A percentile compares a stretch with the other conserved stretches of the same genome.
These are phyloP conservation scores for Petunia axillaris DNA, from an alignment of 257 asterid species.

Conservation along the genomic window DNA sequence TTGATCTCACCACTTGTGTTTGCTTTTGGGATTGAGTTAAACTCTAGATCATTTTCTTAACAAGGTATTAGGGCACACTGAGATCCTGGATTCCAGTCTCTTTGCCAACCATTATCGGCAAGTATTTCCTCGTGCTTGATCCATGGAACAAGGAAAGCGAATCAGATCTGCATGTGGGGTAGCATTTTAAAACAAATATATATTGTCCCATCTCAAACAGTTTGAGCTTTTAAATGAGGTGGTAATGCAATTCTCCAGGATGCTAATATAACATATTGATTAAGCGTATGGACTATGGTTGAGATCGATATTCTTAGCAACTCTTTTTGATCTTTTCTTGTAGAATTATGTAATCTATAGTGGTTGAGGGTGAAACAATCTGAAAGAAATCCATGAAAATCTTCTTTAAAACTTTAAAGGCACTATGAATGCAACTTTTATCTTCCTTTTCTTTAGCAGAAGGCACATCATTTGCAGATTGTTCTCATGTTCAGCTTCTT, in stretches of 20 bases:
- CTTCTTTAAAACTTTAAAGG: background rate
- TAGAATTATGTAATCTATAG: conserved; percentile 11
- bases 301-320: background rate
- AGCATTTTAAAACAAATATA: background rate
- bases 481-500: conserved; percentile 20
- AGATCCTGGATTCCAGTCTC: background rate
- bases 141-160: background rate
- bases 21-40: conserved; percentile 20
- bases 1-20: background rate
- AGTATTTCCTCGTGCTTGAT: background rate
- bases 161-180: conserved; percentile 1
- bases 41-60: background rate
- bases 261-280: background rate
- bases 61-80: background rate
- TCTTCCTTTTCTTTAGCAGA: conserved; percentile 13
- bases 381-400: conserved; percentile 12
- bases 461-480: background rate
- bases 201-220: background rate
- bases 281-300: conserved; percentile 8
- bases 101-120: background rate
- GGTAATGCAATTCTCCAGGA: background rate
- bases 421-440: background rate
- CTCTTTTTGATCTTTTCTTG: background rate
- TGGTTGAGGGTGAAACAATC: conserved; percentile 2
- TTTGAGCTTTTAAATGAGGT: background rate